These are phyloP conservation scores for Suillus ampliporus DNA, from an alignment of 768 basidiomycete genomes.

Conservation along the genomic window DNA sequence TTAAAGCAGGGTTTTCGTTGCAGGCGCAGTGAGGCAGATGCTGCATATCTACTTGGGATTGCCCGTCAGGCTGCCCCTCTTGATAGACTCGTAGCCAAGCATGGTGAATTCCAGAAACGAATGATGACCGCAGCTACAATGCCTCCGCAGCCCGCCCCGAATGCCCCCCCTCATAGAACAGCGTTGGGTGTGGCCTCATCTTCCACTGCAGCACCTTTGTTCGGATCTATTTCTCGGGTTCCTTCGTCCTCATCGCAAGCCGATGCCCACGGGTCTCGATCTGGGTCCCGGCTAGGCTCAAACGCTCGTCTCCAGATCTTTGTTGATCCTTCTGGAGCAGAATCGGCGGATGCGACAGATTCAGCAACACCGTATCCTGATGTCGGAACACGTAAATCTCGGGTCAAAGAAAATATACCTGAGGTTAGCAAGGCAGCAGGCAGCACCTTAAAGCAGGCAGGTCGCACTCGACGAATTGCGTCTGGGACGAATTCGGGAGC, in stretches of 20 bases:
- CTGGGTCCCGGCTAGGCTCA: constrained; percentile 43
- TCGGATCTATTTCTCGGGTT: constrained; percentile 21
- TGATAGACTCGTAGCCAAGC: constrained; percentile 77
- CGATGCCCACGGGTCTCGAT: constrained; percentile 36
- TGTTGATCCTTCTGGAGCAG: constrained; percentile 67
- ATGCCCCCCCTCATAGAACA: constrained; percentile 45
- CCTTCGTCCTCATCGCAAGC: constrained; percentile 24
- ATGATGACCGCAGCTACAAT: constrained; percentile 68
- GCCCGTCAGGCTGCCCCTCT: constrained; percentile 81
- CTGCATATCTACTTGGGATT: constrained; percentile 86
- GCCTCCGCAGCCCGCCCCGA: constrained; percentile 42
- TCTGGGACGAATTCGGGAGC: constrained; percentile 41
- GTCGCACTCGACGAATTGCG: constrained; percentile 57
- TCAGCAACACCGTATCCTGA: constrained; percentile 65
- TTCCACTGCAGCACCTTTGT: constrained; percentile 40
- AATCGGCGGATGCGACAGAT: constrained; percentile 49
- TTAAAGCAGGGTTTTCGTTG: constrained; percentile 10
- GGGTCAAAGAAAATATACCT: constrained; percentile 79
- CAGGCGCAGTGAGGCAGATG: constrained; percentile 90
- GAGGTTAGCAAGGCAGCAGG: constrained; percentile 73
- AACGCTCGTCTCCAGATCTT: constrained; percentile 73
- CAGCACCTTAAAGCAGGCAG: constrained; percentile 67
- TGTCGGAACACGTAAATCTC: constrained; percentile 75
- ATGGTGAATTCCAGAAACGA: constrained; percentile 89
- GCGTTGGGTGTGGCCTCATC: constrained; percentile 51